Conservation (phyloP, 805 yeast species). For the Kazachstania psychrophila region DNA sequence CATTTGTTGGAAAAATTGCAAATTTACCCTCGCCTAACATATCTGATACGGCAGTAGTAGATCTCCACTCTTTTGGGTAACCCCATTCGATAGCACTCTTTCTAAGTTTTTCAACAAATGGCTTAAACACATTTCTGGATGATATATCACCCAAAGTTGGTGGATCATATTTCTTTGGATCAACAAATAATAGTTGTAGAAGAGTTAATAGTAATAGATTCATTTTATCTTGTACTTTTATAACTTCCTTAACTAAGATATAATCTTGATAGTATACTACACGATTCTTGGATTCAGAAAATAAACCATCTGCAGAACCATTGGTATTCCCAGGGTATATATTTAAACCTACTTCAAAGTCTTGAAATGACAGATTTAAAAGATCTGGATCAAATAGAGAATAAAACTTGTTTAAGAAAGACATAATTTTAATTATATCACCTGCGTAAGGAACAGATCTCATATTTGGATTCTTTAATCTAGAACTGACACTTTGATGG, state of each 20-base stretch:
- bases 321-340: constrained; percentile 15
- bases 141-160: constrained; percentile 7
- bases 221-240: constrained; percentile 18
- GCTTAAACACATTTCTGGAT: constrained; percentile 5
- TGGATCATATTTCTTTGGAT: constrained; percentile 10
- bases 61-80: constrained; percentile 22
- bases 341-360: constrained; percentile 21
- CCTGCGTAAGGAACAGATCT: constrained; percentile 18
- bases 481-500: constrained; percentile 15
- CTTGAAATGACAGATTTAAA: constrained; percentile 18
- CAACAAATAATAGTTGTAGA: constrained; percentile 12
- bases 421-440: constrained; percentile 15
- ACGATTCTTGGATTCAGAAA: constrained; percentile 4
- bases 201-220: constrained; percentile 17
- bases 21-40: background rate
- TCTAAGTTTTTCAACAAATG: constrained; percentile 10
- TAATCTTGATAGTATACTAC: constrained; percentile 16
- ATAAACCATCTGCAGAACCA: constrained; percentile 12
- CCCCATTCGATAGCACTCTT: constrained; percentile 18
- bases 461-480: constrained; percentile 16
- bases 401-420: constrained; percentile 18
- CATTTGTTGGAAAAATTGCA: constrained; percentile 8
- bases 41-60: background rate
- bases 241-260: constrained; percentile 16
- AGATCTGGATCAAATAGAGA: constrained; percentile 14